phyloP scores from a whole-genome alignment of 768 basidiomycete genomes.

The Leucocoprinus birnbaumii region DNA sequence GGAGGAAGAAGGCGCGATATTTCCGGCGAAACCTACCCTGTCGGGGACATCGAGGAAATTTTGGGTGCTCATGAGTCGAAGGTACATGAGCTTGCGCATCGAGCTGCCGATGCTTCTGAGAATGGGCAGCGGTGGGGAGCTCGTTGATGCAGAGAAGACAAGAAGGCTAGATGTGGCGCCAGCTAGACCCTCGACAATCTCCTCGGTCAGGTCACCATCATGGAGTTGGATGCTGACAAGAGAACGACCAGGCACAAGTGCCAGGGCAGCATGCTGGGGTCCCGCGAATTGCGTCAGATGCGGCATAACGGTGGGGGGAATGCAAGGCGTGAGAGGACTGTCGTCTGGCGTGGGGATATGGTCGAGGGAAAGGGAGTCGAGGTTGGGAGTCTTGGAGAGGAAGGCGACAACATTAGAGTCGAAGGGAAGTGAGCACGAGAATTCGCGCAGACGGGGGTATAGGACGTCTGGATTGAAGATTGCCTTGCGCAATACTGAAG shows the following conservation, averaged over 20 bases:
- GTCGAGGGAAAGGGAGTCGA: slow-evolving; percentile 59
- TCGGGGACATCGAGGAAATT: slow-evolving; percentile 47
- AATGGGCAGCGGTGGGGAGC: slow-evolving; percentile 52
- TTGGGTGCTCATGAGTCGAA: slow-evolving; percentile 62
- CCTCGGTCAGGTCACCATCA: slow-evolving; percentile 56
- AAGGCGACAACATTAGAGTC: slow-evolving; percentile 58
- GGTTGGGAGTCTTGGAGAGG: slow-evolving; percentile 49
- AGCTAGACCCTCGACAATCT: slow-evolving; percentile 50
- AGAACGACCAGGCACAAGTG: slow-evolving; percentile 64
- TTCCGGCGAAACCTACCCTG: slow-evolving; percentile 38
- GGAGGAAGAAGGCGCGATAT: slow-evolving; percentile 9
- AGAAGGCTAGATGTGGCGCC: slow-evolving; percentile 46
- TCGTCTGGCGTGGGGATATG: slow-evolving; percentile 20
- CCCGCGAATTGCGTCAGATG: slow-evolving; percentile 59
- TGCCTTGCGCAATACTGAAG: slow-evolving; percentile 45
- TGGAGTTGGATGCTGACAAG: slow-evolving; percentile 61
- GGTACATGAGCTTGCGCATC: slow-evolving; percentile 60
- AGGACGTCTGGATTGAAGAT: slow-evolving; percentile 15
- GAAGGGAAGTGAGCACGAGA: slow-evolving; percentile 60
- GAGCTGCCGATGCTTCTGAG: slow-evolving; percentile 52
- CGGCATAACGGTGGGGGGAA: slow-evolving; percentile 35
- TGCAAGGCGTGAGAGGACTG: slow-evolving; percentile 27
- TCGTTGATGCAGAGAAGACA: slow-evolving; percentile 59
- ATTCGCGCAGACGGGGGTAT: slow-evolving; percentile 49
- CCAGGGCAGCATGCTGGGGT: slow-evolving; percentile 50